Conservation (phyloP, 2,329 filamentous ascomycete genomes). For the Aspergillus candidus region DNA sequence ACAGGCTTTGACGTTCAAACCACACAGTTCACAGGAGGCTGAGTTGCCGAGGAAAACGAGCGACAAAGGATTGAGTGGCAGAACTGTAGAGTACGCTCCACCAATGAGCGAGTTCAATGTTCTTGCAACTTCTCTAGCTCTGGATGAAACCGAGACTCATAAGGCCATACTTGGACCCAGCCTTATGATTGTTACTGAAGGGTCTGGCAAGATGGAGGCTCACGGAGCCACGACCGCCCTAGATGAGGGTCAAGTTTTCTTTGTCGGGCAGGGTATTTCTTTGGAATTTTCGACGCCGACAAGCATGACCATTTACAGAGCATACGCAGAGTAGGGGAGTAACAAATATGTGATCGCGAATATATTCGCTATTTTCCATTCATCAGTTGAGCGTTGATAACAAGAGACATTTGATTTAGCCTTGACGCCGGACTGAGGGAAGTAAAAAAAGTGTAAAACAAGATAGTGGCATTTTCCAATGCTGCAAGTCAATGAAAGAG, state of each 20-base stretch:
- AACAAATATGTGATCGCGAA: too few relatives aligned
- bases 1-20: slow-evolving; percentile 57
- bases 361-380: too few relatives aligned
- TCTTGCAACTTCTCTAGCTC: slow-evolving; percentile 52
- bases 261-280: slow-evolving; percentile 55
- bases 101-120: slow-evolving; percentile 69
- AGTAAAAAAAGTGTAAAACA: too few relatives aligned
- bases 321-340: slow-evolving; percentile 33
- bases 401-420: too few relatives aligned
- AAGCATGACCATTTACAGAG: slow-evolving; percentile 45
- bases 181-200: slow-evolving; percentile 57
- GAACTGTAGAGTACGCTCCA: slow-evolving; percentile 59
- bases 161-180: slow-evolving; percentile 54
- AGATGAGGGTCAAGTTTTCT: slow-evolving; percentile 60
- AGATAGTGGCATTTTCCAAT: too few relatives aligned
- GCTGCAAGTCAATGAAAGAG: too few relatives aligned
- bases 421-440: too few relatives aligned
- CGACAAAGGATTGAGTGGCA: slow-evolving; percentile 50
- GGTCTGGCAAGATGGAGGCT: slow-evolving; percentile 52
- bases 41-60: slow-evolving; percentile 48
- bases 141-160: slow-evolving; percentile 55
- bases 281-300: slow-evolving; percentile 42
- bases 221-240: slow-evolving; percentile 50
- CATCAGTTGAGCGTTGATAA: too few relatives aligned
- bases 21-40: slow-evolving; percentile 54